Base-by-base conservation (phyloP, 225 moss, liverwort and hornwort species). In the Neckera pumila region DNA sequence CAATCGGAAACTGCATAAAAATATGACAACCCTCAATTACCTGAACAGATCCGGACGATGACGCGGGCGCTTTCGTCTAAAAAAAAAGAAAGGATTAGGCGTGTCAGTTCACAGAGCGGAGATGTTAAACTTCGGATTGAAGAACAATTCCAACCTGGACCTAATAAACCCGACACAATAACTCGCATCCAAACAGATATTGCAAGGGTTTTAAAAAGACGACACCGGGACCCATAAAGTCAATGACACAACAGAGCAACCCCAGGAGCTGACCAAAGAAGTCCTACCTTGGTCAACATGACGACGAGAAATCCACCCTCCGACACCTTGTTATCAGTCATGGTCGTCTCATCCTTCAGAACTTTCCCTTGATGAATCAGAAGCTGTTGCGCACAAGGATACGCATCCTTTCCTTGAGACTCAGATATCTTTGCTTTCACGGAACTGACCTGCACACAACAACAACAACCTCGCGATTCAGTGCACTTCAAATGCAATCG, bases 341-440 rank as follows among this genome's bases (percentile, higher is more conserved):
- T 95, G 47, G 97, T 98, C 17, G 97, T 96, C 61, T 98, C 97
- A 92, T 98, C 98, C 88, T 98, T 98, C 18, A 98, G 93, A 85
- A 98, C 98, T 90, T 98, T 98, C 63, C 98, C 98, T 93, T 98
- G 98, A 83, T 98, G 98, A 79, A 98, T 98, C 40, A 98, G 95
- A 65, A 98, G 96, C 80, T 97, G 98, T 70, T 98, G 98, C 25
- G 97, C 92, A 93, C 94, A 98, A 43, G 98, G 98, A 86, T 95
- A 98, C 22, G 94, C 92, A 84, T 95, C 98, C 89, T 86, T 95
- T 43, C 98, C 98, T 90, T 98, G 98, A 54, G 95, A 93, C 78
- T 97, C 95, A 87, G 97, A 92, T 69, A 98, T 98, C 90, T 94
- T 95, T 78, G 92, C 93, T 89, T 98, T 98, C 57, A 98, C 98